These are phyloP conservation scores for Suillus hirtellus DNA, from an alignment of 768 basidiomycete species.

Conservation along the genomic window DNA sequence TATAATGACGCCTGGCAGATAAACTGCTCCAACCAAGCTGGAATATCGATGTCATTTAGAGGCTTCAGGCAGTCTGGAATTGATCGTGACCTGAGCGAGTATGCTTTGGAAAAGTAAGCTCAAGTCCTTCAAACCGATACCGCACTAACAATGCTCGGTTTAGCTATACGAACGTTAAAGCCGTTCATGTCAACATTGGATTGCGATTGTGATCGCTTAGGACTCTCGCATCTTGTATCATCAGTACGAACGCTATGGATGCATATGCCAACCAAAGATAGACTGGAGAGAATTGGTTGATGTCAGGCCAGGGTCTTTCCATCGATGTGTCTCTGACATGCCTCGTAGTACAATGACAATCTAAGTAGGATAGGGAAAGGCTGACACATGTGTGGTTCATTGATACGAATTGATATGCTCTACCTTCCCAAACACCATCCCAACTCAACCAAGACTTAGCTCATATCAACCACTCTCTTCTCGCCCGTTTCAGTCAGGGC, in stretches of 20 bases:
- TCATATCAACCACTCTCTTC: slow-evolving; percentile 90
- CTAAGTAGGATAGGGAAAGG: too few relatives aligned
- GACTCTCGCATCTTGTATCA: background rate
- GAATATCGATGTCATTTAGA: slow-evolving; percentile 61
- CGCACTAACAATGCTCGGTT: background rate
- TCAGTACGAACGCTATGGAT: background rate
- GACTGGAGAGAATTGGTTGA: too few relatives aligned
- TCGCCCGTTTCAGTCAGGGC: slow-evolving; percentile 59
- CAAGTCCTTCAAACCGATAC: background rate
- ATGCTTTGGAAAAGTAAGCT: slow-evolving; percentile 51
- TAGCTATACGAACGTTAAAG: slow-evolving; percentile 60
- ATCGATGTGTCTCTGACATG: too few relatives aligned
- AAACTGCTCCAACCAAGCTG: slow-evolving; percentile 44
- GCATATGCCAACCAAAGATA: too few relatives aligned
- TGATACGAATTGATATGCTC: too few relatives aligned
- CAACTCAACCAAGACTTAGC: too few relatives aligned
- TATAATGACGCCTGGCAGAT: slow-evolving; percentile 28
- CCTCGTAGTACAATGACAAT: too few relatives aligned
- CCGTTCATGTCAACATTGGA: slow-evolving; percentile 57
- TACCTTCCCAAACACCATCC: too few relatives aligned
- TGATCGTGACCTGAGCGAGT: slow-evolving; percentile 68
- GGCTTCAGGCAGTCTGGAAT: slow-evolving; percentile 77
- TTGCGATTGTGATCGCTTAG: slow-evolving; percentile 4
- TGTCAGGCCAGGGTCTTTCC: too few relatives aligned
- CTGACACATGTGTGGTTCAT: too few relatives aligned